These are phyloP conservation scores for Amesomyces nigricolor DNA, from an alignment of 2,329 filamentous ascomycete species.

Conservation along the genomic window DNA sequence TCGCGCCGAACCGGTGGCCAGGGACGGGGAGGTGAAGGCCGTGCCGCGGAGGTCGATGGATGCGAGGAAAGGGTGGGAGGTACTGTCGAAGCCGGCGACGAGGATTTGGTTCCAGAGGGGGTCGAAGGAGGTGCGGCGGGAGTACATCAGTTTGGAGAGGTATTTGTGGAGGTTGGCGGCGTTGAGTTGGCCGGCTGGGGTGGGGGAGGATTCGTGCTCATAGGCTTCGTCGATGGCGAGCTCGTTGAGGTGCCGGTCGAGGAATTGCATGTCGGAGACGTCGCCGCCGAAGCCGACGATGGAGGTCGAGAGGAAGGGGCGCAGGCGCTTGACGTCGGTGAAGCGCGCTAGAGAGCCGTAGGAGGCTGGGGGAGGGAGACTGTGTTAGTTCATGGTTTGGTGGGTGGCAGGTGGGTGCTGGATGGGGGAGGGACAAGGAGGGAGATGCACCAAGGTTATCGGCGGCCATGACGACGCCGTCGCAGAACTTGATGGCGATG, in stretches of 20 bases:
- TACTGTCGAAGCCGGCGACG: conserved; percentile 79
- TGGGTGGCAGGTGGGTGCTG: neutral
- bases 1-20: conserved; percentile 88
- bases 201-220: conserved; percentile 41
- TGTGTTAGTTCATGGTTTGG: neutral
- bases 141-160: conserved; percentile 92
- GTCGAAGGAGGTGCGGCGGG: conserved; percentile 90
- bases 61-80: conserved; percentile 80
- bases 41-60: conserved; percentile 89
- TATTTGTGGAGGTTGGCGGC: conserved; percentile 96
- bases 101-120: conserved; percentile 96
- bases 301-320: conserved; percentile 75
- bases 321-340: conserved; percentile 92
- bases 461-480: conserved; percentile 91
- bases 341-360: conserved; percentile 97
- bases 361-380: conserved; percentile 58
- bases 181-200: conserved; percentile 55
- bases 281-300: conserved; percentile 94
- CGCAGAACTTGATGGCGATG: conserved; percentile 89
- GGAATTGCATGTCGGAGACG: conserved; percentile 98
- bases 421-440: neutral
- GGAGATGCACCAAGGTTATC: conserved; percentile 77
- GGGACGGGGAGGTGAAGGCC: conserved; percentile 78
- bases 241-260: conserved; percentile 82
- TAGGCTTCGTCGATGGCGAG: conserved; percentile 90